A percentile compares a stretch with the other conserved stretches of the same genome.
Evolutionary conservation across 2,329 filamentous ascomycete species (phyloP).

Genomic region (Rutstroemia sp.): DNA sequence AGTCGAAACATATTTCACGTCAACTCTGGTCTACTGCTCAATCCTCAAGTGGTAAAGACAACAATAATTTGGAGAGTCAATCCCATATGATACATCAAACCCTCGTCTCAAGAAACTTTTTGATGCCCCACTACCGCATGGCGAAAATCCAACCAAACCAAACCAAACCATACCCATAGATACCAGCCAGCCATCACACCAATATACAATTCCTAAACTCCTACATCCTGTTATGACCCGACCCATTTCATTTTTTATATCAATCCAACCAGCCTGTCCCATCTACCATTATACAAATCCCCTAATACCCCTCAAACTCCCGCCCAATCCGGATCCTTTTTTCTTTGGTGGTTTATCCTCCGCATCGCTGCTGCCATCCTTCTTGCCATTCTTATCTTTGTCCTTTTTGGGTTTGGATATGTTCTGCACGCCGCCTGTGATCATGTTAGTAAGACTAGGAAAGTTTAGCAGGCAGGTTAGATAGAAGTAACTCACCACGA

Average conservation of each 20-base stretch:
- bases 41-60: no score
- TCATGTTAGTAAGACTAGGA: background rate
- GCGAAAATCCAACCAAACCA: no score
- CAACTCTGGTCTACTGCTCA: background rate
- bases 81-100: no score
- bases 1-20: background rate
- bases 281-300: background rate
- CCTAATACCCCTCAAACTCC: background rate
- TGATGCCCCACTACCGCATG: no score
- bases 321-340: background rate
- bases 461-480: background rate
- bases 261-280: no score
- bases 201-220: background rate
- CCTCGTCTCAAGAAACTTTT: no score
- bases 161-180: no score
- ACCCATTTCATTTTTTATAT: background rate
- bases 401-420: background rate
- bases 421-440: conserved; percentile 5
- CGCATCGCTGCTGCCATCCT: conserved; percentile 10
- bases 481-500: conserved; percentile 38
- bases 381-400: conserved; percentile 3
- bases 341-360: conserved; percentile 13
- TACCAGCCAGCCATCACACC: no score
- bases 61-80: no score
- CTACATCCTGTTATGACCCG: background rate